These are phyloP conservation scores for Carpinus viminea DNA, from an alignment of 306 rosid genomes.

Conservation along the genomic window DNA sequence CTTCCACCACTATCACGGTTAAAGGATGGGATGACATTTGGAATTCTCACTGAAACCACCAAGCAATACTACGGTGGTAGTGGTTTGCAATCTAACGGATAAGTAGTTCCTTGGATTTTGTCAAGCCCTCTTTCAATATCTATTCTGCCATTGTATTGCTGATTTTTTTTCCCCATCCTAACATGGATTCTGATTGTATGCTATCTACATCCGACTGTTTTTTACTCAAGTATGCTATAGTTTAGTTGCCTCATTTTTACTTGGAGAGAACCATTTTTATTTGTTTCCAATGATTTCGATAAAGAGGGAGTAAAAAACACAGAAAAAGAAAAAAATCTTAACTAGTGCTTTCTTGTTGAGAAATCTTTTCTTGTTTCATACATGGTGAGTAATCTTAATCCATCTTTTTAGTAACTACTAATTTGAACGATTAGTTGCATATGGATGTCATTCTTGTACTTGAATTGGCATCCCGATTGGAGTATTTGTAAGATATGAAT, in stretches of 20 bases:
- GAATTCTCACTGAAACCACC: conserved; percentile 86
- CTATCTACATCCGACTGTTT: not conserved
- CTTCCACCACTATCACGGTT: conserved; percentile 75
- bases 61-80: conserved; percentile 82
- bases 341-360: not conserved
- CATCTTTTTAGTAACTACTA: not conserved
- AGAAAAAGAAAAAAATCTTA: too few relatives aligned
- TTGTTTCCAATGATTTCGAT: not conserved
- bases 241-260: not conserved
- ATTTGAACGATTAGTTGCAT: not conserved
- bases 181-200: not conserved
- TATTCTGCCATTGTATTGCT: not conserved
- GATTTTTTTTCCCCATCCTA: not conserved
- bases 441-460: not conserved
- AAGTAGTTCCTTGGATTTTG: conserved; percentile 19
- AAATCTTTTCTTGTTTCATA: not conserved
- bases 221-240: not conserved
- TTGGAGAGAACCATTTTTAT: not conserved
- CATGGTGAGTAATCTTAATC: not conserved
- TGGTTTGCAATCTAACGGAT: conserved; percentile 80
- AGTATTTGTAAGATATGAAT: not conserved
- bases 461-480: not conserved
- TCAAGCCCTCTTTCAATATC: conserved; percentile 3
- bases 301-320: not conserved
- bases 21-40: conserved; percentile 89